Conservation (phyloP, 78 protist genomes). For the Dictyostelium intermedium region DNA sequence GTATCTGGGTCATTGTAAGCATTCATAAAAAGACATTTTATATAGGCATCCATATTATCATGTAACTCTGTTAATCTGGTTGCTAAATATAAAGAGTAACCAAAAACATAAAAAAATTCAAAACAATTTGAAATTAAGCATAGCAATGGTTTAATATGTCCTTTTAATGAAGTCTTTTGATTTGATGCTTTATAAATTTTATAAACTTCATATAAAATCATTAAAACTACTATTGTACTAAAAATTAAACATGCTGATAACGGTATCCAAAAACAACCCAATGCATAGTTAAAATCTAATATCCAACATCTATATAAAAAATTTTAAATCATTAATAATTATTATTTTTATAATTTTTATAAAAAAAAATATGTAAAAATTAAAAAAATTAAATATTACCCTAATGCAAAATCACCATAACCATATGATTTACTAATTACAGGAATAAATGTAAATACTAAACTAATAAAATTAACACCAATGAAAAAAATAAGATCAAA, state of each 20-base stretch:
- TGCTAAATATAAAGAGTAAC: background rate
- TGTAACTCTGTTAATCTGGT: background rate
- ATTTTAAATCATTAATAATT: too few relatives aligned
- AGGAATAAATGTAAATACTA: slow-evolving; percentile 10
- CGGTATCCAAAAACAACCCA: slow-evolving; percentile 49
- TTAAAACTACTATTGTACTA: background rate
- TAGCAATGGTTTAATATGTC: slow-evolving; percentile 6
- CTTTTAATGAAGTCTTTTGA: background rate
- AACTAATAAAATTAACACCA: background rate
- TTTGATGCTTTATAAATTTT: background rate
- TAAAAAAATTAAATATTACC: background rate
- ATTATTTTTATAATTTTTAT: too few relatives aligned
- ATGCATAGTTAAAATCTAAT: slow-evolving; percentile 6
- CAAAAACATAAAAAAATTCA: slow-evolving; percentile 1
- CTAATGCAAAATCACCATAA: background rate
- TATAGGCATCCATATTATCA: background rate
- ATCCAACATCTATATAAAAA: background rate
- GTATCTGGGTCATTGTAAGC: background rate
- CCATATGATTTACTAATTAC: background rate
- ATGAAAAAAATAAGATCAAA: background rate
- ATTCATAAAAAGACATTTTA: background rate
- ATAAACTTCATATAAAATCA: slow-evolving; percentile 33
- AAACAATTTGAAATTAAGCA: background rate
- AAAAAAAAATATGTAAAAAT: too few relatives aligned
- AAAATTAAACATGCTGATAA: background rate